Evolutionary conservation across 257 asterid species (phyloP).

Genomic region (Lycium ferocissimum): DNA sequence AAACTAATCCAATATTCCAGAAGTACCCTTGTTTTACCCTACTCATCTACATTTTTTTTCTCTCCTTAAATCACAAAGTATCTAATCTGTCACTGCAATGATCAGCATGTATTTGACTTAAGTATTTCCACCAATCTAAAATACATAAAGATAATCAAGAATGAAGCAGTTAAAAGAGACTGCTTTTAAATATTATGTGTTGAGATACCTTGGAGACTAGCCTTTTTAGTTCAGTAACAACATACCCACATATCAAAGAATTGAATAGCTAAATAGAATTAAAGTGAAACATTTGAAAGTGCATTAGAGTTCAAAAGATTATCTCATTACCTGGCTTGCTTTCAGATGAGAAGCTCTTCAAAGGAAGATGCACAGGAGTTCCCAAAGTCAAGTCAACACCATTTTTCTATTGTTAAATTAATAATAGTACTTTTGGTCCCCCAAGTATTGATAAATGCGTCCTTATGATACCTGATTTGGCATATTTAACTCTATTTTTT

Average conservation of each 20-base stretch:
- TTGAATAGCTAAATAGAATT: background rate
- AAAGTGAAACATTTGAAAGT: no score
- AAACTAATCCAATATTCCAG: background rate
- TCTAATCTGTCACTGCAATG: background rate
- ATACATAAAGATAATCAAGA: no score
- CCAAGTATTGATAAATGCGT: no score
- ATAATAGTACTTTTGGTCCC: no score
- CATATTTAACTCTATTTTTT: no score
- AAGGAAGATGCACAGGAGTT: background rate
- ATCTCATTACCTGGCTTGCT: background rate
- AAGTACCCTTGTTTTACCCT: background rate
- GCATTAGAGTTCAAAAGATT: background rate
- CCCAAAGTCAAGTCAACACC: background rate
- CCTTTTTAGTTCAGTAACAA: no score
- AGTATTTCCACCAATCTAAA: background rate
- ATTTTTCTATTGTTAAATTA: background rate
- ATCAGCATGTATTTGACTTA: background rate
- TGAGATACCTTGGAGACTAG: no score
- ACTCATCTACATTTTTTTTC: background rate
- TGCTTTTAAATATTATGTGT: no score
- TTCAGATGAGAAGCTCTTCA: background rate
- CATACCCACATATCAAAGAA: background rate
- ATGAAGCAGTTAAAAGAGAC: no score
- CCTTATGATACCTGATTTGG: no score
- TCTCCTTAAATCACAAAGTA: background rate